A percentile compares a stretch with the other conserved stretches of the same genome.
Evolutionary conservation across 345 rosid species (phyloP).

Genomic region (Carallia pectinifolia): DNA sequence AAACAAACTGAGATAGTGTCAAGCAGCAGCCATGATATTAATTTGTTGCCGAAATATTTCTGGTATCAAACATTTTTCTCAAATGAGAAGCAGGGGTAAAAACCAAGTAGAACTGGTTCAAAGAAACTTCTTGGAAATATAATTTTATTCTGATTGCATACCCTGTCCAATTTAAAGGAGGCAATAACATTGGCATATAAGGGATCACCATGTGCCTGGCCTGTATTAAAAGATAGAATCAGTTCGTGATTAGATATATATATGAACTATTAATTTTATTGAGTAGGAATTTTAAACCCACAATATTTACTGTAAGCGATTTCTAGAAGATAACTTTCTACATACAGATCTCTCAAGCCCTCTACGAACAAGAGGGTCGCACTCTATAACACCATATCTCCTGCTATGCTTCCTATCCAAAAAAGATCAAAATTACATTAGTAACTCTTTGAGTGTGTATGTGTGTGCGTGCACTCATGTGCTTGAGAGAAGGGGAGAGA

Average conservation of each 20-base stretch:
- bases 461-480: too few species aligned
- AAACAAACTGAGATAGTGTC: not conserved
- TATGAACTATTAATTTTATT: conserved; percentile 9
- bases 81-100: too few species aligned
- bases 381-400: conserved; percentile 93
- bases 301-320: conserved; percentile 11
- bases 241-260: conserved; percentile 14
- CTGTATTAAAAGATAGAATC: conserved; percentile 43
- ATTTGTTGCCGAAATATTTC: not conserved
- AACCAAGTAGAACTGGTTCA: too few species aligned
- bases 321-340: conserved; percentile 1
- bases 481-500: not conserved
- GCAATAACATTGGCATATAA: conserved; percentile 96
- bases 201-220: conserved; percentile 98
- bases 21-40: not conserved
- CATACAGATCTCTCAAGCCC: conserved; percentile 95
- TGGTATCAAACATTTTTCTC: too few species aligned
- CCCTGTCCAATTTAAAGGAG: conserved; percentile 95
- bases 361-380: conserved; percentile 73
- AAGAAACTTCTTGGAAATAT: not conserved
- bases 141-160: conserved; percentile 39
- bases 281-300: not conserved
- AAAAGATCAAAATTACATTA: not conserved
- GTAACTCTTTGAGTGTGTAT: not conserved
- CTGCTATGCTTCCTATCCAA: conserved; percentile 62